Evolutionary conservation across 2,329 filamentous ascomycete species (phyloP).

Genomic region (Laburnicola sp.): DNA sequence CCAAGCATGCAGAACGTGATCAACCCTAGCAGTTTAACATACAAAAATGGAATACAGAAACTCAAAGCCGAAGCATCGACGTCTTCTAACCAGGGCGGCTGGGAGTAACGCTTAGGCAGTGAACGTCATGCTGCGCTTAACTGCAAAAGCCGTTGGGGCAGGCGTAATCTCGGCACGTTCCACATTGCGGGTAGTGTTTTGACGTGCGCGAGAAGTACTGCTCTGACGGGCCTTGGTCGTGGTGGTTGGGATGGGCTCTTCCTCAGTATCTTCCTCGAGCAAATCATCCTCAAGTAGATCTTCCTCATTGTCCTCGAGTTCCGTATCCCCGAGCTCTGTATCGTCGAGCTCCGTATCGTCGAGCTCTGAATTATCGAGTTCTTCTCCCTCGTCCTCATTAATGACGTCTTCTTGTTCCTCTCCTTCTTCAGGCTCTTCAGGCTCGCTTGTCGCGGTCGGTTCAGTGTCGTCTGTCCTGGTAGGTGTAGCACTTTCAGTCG

Average conservation of each 20-base stretch:
- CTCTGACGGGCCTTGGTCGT: not conserved
- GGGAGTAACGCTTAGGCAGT: slow-evolving; percentile 16
- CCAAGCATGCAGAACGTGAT: too few species aligned
- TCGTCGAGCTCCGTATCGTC: not conserved
- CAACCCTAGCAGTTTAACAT: too few species aligned
- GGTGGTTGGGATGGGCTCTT: not conserved
- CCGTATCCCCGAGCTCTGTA: not conserved
- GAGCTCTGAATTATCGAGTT: not conserved
- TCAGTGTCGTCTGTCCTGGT: not conserved
- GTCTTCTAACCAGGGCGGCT: too few species aligned
- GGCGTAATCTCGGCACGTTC: slow-evolving; percentile 1
- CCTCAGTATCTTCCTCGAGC: not conserved
- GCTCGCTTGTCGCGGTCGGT: not conserved
- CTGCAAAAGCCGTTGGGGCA: not conserved
- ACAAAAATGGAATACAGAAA: too few species aligned
- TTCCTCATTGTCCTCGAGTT: not conserved
- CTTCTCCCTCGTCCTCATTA: not conserved
- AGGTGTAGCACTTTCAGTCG: slow-evolving; percentile 1
- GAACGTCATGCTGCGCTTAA: not conserved
- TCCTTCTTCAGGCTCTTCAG: not conserved
- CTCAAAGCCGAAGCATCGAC: too few species aligned
- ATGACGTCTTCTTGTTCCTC: not conserved
- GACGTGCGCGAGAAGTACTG: not conserved
- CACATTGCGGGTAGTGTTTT: not conserved
- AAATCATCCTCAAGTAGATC: not conserved